Conservation (phyloP, 345 rosid genomes). For the Clausena lansium region DNA sequence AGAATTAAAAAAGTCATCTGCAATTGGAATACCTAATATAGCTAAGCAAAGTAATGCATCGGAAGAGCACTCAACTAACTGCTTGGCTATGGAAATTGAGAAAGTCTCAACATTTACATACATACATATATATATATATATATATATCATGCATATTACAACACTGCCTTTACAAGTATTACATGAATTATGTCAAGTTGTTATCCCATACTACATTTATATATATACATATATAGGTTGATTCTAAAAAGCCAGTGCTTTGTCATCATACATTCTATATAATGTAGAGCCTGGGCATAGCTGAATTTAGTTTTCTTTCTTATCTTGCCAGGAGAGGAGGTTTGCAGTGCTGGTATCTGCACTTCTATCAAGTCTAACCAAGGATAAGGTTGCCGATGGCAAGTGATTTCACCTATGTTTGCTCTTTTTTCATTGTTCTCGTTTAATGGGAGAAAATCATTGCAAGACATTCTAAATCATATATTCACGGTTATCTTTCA, state of each 20-base stretch:
- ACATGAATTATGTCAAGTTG: background rate
- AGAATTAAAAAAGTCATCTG: background rate
- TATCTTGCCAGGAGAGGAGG: constrained; percentile 54
- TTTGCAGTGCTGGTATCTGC: constrained; percentile 66
- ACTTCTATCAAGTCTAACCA: constrained; percentile 75
- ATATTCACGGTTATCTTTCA: background rate
- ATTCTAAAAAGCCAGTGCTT: background rate
- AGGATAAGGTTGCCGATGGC: constrained; percentile 69
- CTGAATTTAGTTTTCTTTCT: constrained; percentile 10
- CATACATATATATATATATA: background rate
- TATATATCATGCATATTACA: too few relatives aligned
- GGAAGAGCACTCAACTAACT: background rate
- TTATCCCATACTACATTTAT: background rate
- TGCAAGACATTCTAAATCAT: background rate
- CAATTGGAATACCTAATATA: background rate
- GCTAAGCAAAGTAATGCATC: background rate
- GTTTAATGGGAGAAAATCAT: background rate
- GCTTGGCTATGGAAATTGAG: background rate
- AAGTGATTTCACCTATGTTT: constrained; percentile 19
- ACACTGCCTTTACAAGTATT: too few relatives aligned
- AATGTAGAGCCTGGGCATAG: background rate
- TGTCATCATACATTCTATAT: background rate
- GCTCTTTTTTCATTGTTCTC: background rate
- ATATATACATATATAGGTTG: background rate
- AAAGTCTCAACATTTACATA: background rate